Evolutionary conservation across 257 asterid genomes (phyloP).

Genomic region (Fraxinus anomala): DNA sequence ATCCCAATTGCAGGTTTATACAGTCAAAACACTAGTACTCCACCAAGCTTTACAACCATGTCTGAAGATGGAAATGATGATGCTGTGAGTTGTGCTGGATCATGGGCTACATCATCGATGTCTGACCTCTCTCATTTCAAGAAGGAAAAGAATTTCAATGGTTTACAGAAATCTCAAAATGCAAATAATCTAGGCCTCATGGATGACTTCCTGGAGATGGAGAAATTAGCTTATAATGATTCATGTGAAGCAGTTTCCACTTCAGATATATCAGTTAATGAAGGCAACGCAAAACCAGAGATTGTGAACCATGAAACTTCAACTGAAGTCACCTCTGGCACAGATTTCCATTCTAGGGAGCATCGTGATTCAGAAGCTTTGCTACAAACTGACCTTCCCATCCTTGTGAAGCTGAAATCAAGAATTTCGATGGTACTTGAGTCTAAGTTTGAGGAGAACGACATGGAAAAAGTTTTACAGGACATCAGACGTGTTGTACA

Average conservation of each 20-base stretch:
- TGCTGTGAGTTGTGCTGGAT: constrained; percentile 68
- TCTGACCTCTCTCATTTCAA: constrained; percentile 66
- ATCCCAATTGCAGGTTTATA: constrained; percentile 42
- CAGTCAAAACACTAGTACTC: constrained; percentile 46
- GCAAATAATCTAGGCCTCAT: constrained; percentile 71
- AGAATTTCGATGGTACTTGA: constrained; percentile 64
- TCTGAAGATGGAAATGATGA: constrained; percentile 89
- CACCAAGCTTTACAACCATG: constrained; percentile 66
- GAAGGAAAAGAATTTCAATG: constrained; percentile 62
- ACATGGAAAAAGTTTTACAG: constrained; percentile 52
- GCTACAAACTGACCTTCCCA: constrained; percentile 37
- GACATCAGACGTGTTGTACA: constrained; percentile 55
- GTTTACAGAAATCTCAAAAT: constrained; percentile 64
- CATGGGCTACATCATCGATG: constrained; percentile 61
- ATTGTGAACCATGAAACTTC: constrained; percentile 36
- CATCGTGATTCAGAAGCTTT: constrained; percentile 32
- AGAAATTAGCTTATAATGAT: constrained; percentile 75
- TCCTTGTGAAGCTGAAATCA: constrained; percentile 56
- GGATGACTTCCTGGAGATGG: constrained; percentile 99
- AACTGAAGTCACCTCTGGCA: constrained; percentile 29
- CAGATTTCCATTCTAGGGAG: constrained; percentile 34
- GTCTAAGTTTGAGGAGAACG: constrained; percentile 45
- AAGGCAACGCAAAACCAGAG: constrained; percentile 34
- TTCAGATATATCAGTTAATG: constrained; percentile 37
- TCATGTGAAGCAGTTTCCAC: constrained; percentile 45